phyloP scores from a whole-genome alignment of 306 rosid species.

The Arachis stenosperma region DNA sequence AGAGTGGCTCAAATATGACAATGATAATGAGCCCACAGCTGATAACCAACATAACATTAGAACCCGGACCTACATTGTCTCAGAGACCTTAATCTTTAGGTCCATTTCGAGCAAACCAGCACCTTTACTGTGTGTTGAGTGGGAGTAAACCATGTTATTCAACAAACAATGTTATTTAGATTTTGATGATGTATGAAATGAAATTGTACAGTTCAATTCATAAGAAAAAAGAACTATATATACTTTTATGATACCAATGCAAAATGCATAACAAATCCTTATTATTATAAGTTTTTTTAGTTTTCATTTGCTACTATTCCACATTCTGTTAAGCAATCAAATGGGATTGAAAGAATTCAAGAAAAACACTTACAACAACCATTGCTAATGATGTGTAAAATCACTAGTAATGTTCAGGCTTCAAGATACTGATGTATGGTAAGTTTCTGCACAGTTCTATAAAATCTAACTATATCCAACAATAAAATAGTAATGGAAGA shows the following conservation, averaged over 20 bases:
- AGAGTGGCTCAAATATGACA: slow-evolving; percentile 33
- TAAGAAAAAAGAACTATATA: background rate
- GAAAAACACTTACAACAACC: background rate
- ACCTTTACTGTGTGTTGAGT: slow-evolving; percentile 66
- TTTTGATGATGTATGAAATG: background rate
- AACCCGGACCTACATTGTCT: slow-evolving; percentile 80
- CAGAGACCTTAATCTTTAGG: slow-evolving; percentile 83
- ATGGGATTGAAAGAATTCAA: background rate
- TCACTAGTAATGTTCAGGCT: slow-evolving; percentile 67
- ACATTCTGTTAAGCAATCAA: background rate
- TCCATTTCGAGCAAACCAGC: slow-evolving; percentile 95
- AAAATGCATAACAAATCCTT: too few species aligned
- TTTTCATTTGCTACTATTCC: background rate
- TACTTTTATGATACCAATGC: too few species aligned
- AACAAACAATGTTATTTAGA: background rate
- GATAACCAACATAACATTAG: slow-evolving; percentile 58
- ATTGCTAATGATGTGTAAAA: background rate
- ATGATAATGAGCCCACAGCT: slow-evolving; percentile 51
- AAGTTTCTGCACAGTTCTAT: slow-evolving; percentile 80
- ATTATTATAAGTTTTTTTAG: background rate
- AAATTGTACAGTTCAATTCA: background rate
- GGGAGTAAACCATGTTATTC: slow-evolving; percentile 15
- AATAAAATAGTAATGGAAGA: slow-evolving; percentile 58
- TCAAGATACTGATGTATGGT: slow-evolving; percentile 89
- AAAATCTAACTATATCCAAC: slow-evolving; percentile 95